Conservation (phyloP, 129 eudicot species). For the Tanacetum coccineum region DNA sequence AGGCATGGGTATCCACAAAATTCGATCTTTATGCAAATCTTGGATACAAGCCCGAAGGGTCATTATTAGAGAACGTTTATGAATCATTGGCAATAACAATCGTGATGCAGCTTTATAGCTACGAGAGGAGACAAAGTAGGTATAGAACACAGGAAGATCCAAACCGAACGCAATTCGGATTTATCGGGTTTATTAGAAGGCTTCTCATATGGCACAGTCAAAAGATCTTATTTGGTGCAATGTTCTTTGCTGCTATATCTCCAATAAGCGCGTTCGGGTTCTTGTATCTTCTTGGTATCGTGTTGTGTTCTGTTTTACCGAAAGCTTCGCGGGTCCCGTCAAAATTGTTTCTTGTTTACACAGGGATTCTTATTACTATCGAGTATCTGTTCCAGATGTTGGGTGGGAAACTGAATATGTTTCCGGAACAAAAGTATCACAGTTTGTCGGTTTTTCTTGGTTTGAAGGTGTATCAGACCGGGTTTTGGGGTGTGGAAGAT, state of each 20-base stretch:
- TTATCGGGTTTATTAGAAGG: constrained; percentile 35
- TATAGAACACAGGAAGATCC: constrained; percentile 25
- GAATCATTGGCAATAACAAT: constrained; percentile 42
- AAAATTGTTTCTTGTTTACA: constrained; percentile 37
- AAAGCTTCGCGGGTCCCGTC: constrained; percentile 48
- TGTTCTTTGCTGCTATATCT: constrained; percentile 47
- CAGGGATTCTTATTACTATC: constrained; percentile 45
- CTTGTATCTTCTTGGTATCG: constrained; percentile 46
- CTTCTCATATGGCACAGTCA: constrained; percentile 53
- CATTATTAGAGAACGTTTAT: constrained; percentile 37
- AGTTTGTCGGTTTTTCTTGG: constrained; percentile 38
- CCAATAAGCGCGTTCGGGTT: constrained; percentile 54
- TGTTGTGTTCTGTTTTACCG: constrained; percentile 40
- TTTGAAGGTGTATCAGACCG: constrained; percentile 34
- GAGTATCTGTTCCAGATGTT: constrained; percentile 51
- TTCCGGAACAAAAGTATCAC: constrained; percentile 38
- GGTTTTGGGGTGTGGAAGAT: constrained; percentile 47
- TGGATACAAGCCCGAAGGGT: constrained; percentile 43
- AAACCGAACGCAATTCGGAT: constrained; percentile 19
- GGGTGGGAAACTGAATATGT: constrained; percentile 38
- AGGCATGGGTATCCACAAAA: constrained; percentile 34
- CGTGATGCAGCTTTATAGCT: constrained; percentile 50
- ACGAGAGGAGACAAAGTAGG: constrained; percentile 46
- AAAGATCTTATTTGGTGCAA: constrained; percentile 40
- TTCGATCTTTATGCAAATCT: constrained; percentile 36